These are phyloP conservation scores for Boletus barrowsii DNA, from an alignment of 768 basidiomycete species.

Conservation along the genomic window DNA sequence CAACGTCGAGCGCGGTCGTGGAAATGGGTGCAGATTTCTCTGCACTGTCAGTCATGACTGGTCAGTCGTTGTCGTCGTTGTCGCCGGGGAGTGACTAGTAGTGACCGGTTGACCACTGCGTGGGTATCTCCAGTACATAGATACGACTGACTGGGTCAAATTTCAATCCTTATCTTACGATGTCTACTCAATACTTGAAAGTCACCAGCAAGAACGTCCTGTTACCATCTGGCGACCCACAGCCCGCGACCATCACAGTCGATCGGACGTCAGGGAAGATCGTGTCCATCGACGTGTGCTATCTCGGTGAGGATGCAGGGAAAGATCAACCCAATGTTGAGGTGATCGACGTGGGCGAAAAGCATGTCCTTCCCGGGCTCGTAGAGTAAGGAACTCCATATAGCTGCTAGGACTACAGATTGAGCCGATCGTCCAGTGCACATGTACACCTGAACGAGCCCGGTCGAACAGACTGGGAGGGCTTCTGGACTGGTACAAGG, in stretches of 20 bases:
- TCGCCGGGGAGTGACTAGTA: too few relatives aligned
- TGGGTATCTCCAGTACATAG: background rate
- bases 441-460: conserved; percentile 96
- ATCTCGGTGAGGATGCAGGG: conserved; percentile 29
- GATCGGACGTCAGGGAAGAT: conserved; percentile 60
- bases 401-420: background rate
- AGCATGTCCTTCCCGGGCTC: conserved; percentile 70
- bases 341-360: conserved; percentile 56
- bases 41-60: conserved; percentile 19
- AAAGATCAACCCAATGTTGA: conserved; percentile 25
- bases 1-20: conserved; percentile 10
- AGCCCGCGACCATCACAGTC: conserved; percentile 66
- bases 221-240: conserved; percentile 47
- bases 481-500: conserved; percentile 85
- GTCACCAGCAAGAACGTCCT: conserved; percentile 58
- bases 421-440: conserved; percentile 44
- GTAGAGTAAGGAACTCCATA: conserved; percentile 55
- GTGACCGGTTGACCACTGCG: conserved; percentile 9
- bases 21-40: conserved; percentile 11
- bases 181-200: conserved; percentile 29
- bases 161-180: conserved; percentile 1
- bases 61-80: background rate
- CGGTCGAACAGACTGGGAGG: conserved; percentile 92
- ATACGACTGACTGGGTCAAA: background rate
- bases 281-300: conserved; percentile 40